Evolutionary conservation across 208 protist genomes (phyloP).

Genomic region (Trypanosoma cruzi): DNA sequence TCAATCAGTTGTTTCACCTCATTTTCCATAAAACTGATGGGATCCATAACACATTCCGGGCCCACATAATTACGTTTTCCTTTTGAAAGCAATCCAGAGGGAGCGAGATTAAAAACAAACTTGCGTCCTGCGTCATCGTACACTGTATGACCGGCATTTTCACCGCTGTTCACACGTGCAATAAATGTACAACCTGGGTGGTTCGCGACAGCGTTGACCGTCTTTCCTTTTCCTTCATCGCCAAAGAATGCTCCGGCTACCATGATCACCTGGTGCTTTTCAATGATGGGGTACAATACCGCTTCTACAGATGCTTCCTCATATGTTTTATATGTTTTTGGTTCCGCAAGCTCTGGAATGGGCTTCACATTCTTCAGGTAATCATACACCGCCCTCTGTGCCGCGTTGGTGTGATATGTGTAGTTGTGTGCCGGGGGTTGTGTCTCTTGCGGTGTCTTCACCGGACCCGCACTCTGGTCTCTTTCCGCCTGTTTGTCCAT

Average conservation of each 20-base stretch:
- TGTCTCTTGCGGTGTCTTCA: not conserved
- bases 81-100: conserved; percentile 72
- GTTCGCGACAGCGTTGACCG: conserved; percentile 85
- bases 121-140: conserved; percentile 76
- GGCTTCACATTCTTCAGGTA: conserved; percentile 51
- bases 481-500: not conserved
- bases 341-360: conserved; percentile 78
- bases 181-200: conserved; percentile 85
- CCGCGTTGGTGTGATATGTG: not conserved
- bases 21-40: conserved; percentile 91
- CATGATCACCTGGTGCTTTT: conserved; percentile 85
- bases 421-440: not conserved
- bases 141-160: conserved; percentile 94
- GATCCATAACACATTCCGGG: conserved; percentile 93
- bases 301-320: conserved; percentile 67
- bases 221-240: conserved; percentile 94
- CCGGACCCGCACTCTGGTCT: not conserved
- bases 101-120: conserved; percentile 93
- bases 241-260: conserved; percentile 93
- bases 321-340: conserved; percentile 56
- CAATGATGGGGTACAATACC: conserved; percentile 79
- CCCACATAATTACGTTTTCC: conserved; percentile 88
- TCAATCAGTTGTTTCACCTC: conserved; percentile 84
- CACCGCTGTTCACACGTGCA: conserved; percentile 91
- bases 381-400: conserved; percentile 61